Base-by-base conservation (phyloP, 768 basidiomycete genomes). In the Tricholoma furcatifolium region DNA sequence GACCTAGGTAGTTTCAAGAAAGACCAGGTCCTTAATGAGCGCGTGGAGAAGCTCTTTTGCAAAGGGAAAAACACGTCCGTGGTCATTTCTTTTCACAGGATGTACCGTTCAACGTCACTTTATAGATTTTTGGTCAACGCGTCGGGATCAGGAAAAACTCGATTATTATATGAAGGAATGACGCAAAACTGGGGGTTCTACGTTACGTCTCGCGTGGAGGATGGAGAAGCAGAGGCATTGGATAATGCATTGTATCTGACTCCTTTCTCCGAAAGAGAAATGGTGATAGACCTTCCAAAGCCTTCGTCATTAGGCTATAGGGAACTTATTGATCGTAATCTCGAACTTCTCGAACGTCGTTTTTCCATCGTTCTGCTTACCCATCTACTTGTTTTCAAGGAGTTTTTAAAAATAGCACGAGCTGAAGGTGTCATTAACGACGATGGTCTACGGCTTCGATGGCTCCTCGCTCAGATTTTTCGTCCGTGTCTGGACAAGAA, bases 81-180 rank as follows among this genome's bases (percentile, higher is more conserved):
- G 12, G 17, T 18, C n/a, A n/a, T 24, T 1, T 9, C 14, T 15
- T 5, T 36, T 18, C 11, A 6, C n/a, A n/a, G n/a, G 2, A 11
- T 17, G 6, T 6, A 43, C 7, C 3, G 12, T 10, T 4, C 7
- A 2, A 14, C 31, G 17, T 10, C 20, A 20, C 11, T 1, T 7
- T 20, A 30, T 21, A 53, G 51, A 18, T 53, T 53, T 4, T 20
- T 47, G 6, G 51, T 53, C 23, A 53, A 53, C 20, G 44, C 51
- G 2, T 53, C 51, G 10, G 51, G 44, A 21, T 47, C 44, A 9
- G 51, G 51, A 0, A 53, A 53, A 32, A 47, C 51, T 5, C 44
- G 45, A 30, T 39, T 49, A 11, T 21, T 49, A 12, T 49, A 49
- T 15, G 48, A 49, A n/a, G 48, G 48, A 3, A 12, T 48, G 5